Base-by-base conservation (phyloP, 495 filamentous ascomycete species). In the Pyrenula massariospora region DNA sequence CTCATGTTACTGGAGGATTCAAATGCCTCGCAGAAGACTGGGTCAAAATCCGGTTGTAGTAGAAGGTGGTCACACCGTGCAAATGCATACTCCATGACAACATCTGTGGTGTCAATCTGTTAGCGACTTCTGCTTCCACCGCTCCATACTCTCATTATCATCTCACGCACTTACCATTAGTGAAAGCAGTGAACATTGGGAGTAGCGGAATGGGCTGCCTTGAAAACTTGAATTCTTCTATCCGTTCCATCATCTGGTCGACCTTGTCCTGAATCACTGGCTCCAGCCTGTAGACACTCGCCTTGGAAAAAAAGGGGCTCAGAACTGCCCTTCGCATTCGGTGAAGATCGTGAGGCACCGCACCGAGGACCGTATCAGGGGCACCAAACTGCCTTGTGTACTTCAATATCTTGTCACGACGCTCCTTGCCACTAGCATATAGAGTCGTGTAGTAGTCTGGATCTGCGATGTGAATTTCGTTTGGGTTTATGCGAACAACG, bases 401-500 rank as follows among this genome's bases (percentile, higher is more conserved):
- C 53, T 67, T 67, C n/a, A 56, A 54, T 24, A 62, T 67, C 52
- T 70, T 75, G 56, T 72, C 62, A n/a, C n/a, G n/a, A 22, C 66
- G 65, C 8, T 60, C 62, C 22, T 59, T 60, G 31, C 67, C 60
- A 22, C 63, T 62, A 1, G 61, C 59, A 62, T 81, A 83, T 11
- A 84, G 51, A 25, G 70, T 65, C 53, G 79, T 68, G 56, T 73
- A 78, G 61, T 69, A 84, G 10, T 77, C 69, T 0, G 76, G 73
- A 62, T 83, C 78, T 25, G 70, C 63, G 57, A 83, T 69, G 57
- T 81, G 78, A 0, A 85, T 47, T 55, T 84, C 81, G 52, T 72
- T 60, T 0, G 83, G 81, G 50, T 66, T 78, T 64, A 85, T 82
- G 15, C 82, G 71, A 5, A 84, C 67, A 53, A 85, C 82, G 15